Evolutionary conservation across 768 basidiomycete genomes (phyloP).

Genomic region (Exidia glandulosa): DNA sequence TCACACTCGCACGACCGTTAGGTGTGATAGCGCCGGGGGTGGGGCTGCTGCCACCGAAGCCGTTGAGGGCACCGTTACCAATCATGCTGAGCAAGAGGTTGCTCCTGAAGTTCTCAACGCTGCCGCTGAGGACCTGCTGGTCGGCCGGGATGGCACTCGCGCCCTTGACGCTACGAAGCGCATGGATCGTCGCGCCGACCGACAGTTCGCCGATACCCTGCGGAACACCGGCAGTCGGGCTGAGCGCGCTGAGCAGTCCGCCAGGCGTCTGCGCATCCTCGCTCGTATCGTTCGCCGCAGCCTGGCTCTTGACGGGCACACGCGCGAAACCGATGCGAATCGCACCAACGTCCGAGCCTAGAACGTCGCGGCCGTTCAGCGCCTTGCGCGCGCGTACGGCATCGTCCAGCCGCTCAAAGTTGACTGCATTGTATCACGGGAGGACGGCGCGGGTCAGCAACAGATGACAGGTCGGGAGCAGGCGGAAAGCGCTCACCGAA

Average conservation of each 20-base stretch:
- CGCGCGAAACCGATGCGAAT: constrained; percentile 96
- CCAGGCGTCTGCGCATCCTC: constrained; percentile 33
- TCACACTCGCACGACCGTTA: constrained; percentile 41
- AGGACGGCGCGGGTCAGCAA: not conserved
- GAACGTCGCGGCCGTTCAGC: constrained; percentile 88
- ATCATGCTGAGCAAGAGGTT: constrained; percentile 87
- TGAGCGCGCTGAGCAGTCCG: not conserved
- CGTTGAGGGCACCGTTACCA: constrained; percentile 57
- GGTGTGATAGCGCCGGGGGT: constrained; percentile 39
- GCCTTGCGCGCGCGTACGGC: constrained; percentile 93
- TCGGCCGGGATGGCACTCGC: constrained; percentile 85
- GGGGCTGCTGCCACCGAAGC: constrained; percentile 43
- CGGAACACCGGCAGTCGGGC: constrained; percentile 29
- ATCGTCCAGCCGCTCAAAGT: constrained; percentile 95
- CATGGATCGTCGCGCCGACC: constrained; percentile 81
- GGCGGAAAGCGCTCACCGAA: constrained; percentile 45
- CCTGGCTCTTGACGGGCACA: constrained; percentile 83
- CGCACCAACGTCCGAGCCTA: constrained; percentile 93
- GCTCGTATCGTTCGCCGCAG: constrained; percentile 44
- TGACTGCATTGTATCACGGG: constrained; percentile 40
- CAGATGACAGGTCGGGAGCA: not conserved
- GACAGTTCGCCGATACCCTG: constrained; percentile 79
- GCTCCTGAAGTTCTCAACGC: constrained; percentile 89
- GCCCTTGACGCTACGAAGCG: constrained; percentile 80
- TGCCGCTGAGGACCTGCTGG: constrained; percentile 84